phyloP scores from a whole-genome alignment of 2,329 filamentous ascomycete species.

The Aspergillus aculeatus region DNA sequence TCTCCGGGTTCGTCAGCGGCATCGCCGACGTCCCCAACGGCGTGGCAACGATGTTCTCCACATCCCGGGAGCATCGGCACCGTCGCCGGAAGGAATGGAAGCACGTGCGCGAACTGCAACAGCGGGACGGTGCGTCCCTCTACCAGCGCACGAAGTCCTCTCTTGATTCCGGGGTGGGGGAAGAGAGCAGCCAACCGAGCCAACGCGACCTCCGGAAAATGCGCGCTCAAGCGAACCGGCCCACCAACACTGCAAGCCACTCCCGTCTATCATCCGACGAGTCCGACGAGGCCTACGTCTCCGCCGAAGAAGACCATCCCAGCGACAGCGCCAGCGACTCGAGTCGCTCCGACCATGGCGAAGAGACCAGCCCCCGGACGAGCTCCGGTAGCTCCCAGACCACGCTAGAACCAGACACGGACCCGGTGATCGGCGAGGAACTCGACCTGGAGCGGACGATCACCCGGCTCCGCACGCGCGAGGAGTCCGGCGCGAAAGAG shows the following conservation, averaged over 20 bases:
- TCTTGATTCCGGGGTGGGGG: conserved; percentile 1
- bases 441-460: conserved; percentile 17
- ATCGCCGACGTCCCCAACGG: conserved; percentile 69
- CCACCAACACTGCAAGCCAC: not conserved
- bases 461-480: conserved; percentile 3
- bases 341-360: not conserved
- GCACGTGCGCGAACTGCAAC: not conserved
- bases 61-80: not conserved
- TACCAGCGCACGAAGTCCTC: not conserved
- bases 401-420: not conserved
- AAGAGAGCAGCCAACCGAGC: not conserved
- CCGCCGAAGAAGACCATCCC: not conserved
- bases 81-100: conserved; percentile 1
- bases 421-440: not conserved
- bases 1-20: conserved; percentile 77
- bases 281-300: conserved; percentile 2
- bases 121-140: not conserved
- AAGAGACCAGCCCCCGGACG: not conserved
- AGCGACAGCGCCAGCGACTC: not conserved
- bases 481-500: conserved; percentile 5
- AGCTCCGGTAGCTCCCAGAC: not conserved
- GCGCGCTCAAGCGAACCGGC: not conserved
- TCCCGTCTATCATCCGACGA: not conserved
- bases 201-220: not conserved
- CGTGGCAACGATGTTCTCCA: conserved; percentile 30